These are phyloP conservation scores for Arachnomyces sp. DNA, from an alignment of 2,329 filamentous ascomycete genomes.

Conservation along the genomic window DNA sequence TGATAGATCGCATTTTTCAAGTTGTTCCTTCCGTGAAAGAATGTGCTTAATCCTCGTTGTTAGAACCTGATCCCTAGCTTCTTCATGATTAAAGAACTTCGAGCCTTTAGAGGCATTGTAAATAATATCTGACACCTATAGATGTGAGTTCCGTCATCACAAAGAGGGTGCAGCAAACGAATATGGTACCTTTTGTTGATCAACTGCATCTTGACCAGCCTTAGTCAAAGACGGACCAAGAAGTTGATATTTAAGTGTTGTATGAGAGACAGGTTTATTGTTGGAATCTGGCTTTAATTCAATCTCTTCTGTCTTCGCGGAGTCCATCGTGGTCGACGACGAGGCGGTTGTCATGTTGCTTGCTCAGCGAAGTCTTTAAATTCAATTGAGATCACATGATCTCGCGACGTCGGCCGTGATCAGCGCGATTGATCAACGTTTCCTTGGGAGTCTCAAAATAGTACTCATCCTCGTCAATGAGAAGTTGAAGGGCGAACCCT, in stretches of 20 bases:
- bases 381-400: constrained; percentile 2
- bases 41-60: constrained; percentile 82
- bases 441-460: neutral
- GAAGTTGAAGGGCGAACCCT: constrained; percentile 8
- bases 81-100: constrained; percentile 91
- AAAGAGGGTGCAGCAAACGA: neutral
- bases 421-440: neutral
- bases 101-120: constrained; percentile 95
- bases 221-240: constrained; percentile 89
- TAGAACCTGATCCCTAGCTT: constrained; percentile 69
- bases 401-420: constrained; percentile 2
- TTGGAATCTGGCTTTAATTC: constrained; percentile 2
- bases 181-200: constrained; percentile 65
- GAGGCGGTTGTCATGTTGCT: constrained; percentile 4
- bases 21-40: constrained; percentile 61
- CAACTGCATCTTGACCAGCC: constrained; percentile 85
- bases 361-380: neutral
- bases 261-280: constrained; percentile 29
- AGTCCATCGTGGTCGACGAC: constrained; percentile 13
- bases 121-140: constrained; percentile 83
- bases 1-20: constrained; percentile 69
- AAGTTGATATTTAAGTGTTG: constrained; percentile 79
- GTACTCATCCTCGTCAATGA: no score
- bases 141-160: constrained; percentile 3
- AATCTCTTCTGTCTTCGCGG: constrained; percentile 11